Evolutionary conservation across 164 flowering plant species (phyloP), one percentile per base, ranked within the genome.

Genomic region (Macadamia integrifolia): DNA sequence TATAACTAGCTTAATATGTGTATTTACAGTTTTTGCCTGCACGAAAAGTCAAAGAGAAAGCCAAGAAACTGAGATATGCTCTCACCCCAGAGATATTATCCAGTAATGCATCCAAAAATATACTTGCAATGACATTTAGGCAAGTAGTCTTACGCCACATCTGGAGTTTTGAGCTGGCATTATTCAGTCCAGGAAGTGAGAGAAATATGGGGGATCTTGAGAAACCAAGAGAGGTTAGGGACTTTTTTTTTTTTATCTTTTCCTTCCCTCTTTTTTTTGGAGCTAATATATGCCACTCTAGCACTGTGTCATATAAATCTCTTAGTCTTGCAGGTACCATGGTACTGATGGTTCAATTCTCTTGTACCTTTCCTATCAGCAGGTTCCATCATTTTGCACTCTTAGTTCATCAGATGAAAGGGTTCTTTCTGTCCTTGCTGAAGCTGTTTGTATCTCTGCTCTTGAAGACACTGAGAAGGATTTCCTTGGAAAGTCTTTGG

Each of bases 61-160:
- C 93, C 29, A 74, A 66, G 70, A 87, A 81, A 78, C 84, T 92
- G 32, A 79, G 77, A 74, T 78, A 72, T 43, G 73, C 81, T 18
- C 66, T 90, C 50, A 69, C 72, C 15, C 68, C 84, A 66, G 96
- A 88, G 64, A 71, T 90, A 31, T 48, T 86, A 40, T 71, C 81
- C 2, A 67, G 83, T 63, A 64, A 79, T 12, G 53, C 76, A 8
- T 79, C 93, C 31, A 75, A 43, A 68, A 86, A 87, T 67, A 89
- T 94, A 80, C 88, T 94, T 61, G 87, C 96, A 40, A 87, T 90
- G 92, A 92, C 99, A 35, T 94, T 92, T 78, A 84, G 97, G 70
- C 97, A 90, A 83, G 99, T 92, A 14, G 86, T 88, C 50, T 43
- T 92, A 78, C 84, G 80, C 49, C 83, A 77, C 60, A 77, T 88